A percentile compares a stretch with the other conserved stretches of the same genome.
phyloP scores from a whole-genome alignment of 1,284 basidiomycete genomes.

The Coriolopsis trogii region DNA sequence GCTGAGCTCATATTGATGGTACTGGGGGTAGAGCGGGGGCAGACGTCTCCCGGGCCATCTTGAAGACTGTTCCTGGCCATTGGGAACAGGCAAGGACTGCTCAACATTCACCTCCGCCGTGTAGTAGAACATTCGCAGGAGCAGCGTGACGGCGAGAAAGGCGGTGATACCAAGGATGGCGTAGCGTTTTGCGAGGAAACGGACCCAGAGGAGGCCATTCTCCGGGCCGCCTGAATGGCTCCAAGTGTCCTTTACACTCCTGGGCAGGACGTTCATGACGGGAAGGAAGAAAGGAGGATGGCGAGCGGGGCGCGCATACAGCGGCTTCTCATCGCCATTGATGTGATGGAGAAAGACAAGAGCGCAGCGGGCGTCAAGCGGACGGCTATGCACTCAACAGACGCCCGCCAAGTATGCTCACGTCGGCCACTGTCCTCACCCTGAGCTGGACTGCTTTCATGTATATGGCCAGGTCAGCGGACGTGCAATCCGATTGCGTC shows the following conservation, averaged over 20 bases:
- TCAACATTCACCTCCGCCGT: not conserved
- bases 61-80: not conserved
- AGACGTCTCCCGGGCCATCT: conserved; percentile 14
- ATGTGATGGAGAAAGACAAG: not conserved
- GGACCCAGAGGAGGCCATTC: conserved; percentile 6
- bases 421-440: too few species aligned
- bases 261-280: conserved; percentile 15
- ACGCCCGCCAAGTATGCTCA: too few species aligned
- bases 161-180: conserved; percentile 14
- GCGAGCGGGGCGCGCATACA: not conserved
- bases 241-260: conserved; percentile 3
- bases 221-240: not conserved
- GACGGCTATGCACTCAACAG: too few species aligned
- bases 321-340: not conserved
- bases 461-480: too few species aligned
- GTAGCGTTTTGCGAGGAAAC: conserved; percentile 16
- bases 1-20: conserved; percentile 15
- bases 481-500: too few species aligned
- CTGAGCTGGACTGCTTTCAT: too few species aligned
- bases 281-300: not conserved
- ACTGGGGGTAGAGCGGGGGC: conserved; percentile 20
- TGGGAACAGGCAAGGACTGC: too few species aligned
- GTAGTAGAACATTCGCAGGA: conserved; percentile 14
- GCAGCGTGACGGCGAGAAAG: conserved; percentile 14
- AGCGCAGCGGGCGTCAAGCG: too few species aligned